A percentile compares a stretch with the other conserved stretches of the same genome.
Conservation (phyloP, 2,329 filamentous ascomycete species). For the Delphinella strobiligena region DNA sequence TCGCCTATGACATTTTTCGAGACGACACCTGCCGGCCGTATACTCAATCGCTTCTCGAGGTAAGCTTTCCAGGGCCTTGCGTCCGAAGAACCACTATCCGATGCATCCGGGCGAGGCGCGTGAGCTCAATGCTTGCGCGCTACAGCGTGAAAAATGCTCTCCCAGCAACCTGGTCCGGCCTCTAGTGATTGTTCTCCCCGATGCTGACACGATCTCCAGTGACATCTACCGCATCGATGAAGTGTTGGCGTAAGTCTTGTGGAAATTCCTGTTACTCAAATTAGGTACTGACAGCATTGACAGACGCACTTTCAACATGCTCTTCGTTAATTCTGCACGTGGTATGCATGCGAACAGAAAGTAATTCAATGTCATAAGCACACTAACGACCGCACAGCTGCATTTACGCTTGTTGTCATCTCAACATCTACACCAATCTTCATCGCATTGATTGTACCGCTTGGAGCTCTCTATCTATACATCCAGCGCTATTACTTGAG, state of each 20-base stretch:
- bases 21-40: slow-evolving; percentile 89
- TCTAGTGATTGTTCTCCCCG: not conserved
- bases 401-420: slow-evolving; percentile 81
- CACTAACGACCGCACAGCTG: slow-evolving; percentile 22
- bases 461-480: slow-evolving; percentile 72
- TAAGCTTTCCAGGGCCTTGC: slow-evolving; percentile 26
- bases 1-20: slow-evolving; percentile 99
- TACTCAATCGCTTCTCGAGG: slow-evolving; percentile 93
- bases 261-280: slow-evolving; percentile 6
- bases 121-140: slow-evolving; percentile 1
- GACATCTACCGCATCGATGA: slow-evolving; percentile 79
- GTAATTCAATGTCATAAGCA: slow-evolving; percentile 5
- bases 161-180: slow-evolving; percentile 1
- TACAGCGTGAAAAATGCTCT: slow-evolving; percentile 1
- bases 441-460: slow-evolving; percentile 65
- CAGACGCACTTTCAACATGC: slow-evolving; percentile 88
- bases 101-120: no score
- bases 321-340: slow-evolving; percentile 39
- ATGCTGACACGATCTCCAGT: slow-evolving; percentile 26
- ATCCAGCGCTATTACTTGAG: slow-evolving; percentile 96
- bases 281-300: slow-evolving; percentile 16
- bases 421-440: slow-evolving; percentile 72
- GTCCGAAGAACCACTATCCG: no score
- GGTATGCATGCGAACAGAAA: slow-evolving; percentile 20
- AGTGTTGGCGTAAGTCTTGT: slow-evolving; percentile 56